A percentile compares a stretch with the other conserved stretches of the same genome.
These are phyloP conservation scores for Cocos nucifera DNA, from an alignment of 176 grass and related monocot genomes.

Conservation along the genomic window DNA sequence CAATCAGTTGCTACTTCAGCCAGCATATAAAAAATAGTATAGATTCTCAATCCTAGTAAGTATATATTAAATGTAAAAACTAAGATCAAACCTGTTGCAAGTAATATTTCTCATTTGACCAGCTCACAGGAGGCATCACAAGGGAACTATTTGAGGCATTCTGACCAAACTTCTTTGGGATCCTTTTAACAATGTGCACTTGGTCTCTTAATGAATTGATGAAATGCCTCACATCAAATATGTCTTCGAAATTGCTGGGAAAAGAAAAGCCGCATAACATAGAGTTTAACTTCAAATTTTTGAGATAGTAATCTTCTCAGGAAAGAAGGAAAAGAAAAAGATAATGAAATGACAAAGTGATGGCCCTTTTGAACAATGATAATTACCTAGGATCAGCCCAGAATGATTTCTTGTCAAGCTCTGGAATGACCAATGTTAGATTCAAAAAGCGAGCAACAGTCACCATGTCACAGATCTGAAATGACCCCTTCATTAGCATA, in stretches of 20 bases:
- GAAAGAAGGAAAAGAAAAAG: neutral
- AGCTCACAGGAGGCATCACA: constrained; percentile 75
- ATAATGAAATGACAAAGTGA: constrained; percentile 15
- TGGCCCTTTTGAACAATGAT: neutral
- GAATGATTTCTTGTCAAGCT: constrained; percentile 92
- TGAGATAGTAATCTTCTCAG: no score
- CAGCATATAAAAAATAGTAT: no score
- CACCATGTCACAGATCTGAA: constrained; percentile 97
- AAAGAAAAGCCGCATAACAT: neutral
- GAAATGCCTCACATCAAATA: constrained; percentile 92
- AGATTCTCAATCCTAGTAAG: no score
- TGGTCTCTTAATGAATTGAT: constrained; percentile 74
- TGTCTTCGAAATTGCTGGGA: constrained; percentile 74
- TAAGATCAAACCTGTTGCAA: constrained; percentile 63
- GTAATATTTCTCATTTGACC: constrained; percentile 99
- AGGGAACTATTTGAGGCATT: constrained; percentile 28
- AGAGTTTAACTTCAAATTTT: no score
- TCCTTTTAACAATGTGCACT: constrained; percentile 60
- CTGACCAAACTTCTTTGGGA: constrained; percentile 48
- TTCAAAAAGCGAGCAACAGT: constrained; percentile 68
- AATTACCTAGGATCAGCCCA: constrained; percentile 88
- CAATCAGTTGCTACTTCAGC: no score
- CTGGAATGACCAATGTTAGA: constrained; percentile 79
- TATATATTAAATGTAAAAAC: neutral
- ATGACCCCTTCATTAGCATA: constrained; percentile 10